Conservation (phyloP, 2,329 filamentous ascomycete species). For the Zasmidium cellare region DNA sequence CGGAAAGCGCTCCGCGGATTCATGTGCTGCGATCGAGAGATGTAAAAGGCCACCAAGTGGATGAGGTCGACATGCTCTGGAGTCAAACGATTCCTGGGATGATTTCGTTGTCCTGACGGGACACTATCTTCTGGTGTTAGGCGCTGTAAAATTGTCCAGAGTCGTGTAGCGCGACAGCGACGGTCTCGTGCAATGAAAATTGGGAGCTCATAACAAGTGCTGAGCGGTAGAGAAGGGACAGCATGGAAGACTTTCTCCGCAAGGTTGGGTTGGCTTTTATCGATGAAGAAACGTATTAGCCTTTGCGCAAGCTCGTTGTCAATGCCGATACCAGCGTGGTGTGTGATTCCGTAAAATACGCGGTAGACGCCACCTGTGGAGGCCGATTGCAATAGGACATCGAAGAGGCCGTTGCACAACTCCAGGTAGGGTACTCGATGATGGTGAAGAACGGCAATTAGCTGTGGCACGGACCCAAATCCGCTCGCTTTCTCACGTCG, state of each 20-base stretch:
- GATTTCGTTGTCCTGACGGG: neutral
- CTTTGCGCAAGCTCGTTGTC: constrained; percentile 9
- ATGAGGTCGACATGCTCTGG: constrained; percentile 44
- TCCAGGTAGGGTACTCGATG: neutral
- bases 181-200: constrained; percentile 19
- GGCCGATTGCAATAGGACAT: constrained; percentile 3
- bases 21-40: constrained; percentile 41
- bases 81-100: constrained; percentile 20
- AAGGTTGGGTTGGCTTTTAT: neutral
- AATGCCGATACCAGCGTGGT: constrained; percentile 10
- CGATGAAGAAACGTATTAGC: constrained; percentile 23
- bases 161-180: neutral
- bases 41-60: constrained; percentile 46
- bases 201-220: constrained; percentile 21
- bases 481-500: neutral
- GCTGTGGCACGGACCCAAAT: neutral
- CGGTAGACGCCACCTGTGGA: neutral
- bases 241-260: constrained; percentile 24
- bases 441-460: neutral
- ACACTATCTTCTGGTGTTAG: constrained; percentile 10
- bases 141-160: constrained; percentile 7
- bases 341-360: neutral
- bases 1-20: constrained; percentile 44
- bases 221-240: constrained; percentile 18
- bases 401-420: constrained; percentile 11